phyloP scores from a whole-genome alignment of 1,284 basidiomycete genomes.

The Bothia castanella region DNA sequence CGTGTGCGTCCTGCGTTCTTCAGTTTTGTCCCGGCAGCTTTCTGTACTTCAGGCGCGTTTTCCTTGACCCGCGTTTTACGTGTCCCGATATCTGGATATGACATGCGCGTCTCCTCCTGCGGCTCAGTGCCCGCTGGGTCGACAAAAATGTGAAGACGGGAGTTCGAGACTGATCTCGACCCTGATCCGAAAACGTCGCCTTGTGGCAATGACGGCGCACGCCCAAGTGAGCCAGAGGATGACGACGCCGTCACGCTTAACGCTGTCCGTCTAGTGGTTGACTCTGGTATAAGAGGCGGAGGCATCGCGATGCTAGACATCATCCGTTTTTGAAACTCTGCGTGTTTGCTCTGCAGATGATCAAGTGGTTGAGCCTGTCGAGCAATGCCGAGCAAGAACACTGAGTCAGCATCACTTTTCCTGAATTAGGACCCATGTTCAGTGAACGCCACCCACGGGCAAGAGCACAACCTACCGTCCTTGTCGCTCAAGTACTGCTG shows the following conservation, averaged over 20 bases:
- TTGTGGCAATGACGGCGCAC: slow-evolving; percentile 28
- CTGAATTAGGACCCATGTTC: slow-evolving; percentile 38
- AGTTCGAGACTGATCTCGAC: slow-evolving; percentile 41
- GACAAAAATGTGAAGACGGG: slow-evolving; percentile 63
- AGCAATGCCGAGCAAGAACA: slow-evolving; percentile 84
- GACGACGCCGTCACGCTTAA: slow-evolving; percentile 34
- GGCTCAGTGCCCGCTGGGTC: slow-evolving; percentile 56
- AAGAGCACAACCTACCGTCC: slow-evolving; percentile 45
- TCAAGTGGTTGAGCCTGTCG: slow-evolving; percentile 73
- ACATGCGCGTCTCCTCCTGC: slow-evolving; percentile 42
- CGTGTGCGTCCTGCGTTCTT: slow-evolving; percentile 55
- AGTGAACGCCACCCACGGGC: background rate
- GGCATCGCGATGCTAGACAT: slow-evolving; percentile 47
- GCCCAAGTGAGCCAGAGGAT: slow-evolving; percentile 23
- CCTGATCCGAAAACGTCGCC: slow-evolving; percentile 24
- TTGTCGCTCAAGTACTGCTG: slow-evolving; percentile 72
- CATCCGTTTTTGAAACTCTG: slow-evolving; percentile 82
- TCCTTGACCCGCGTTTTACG: slow-evolving; percentile 73
- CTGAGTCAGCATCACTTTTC: slow-evolving; percentile 81
- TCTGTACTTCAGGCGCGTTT: slow-evolving; percentile 63
- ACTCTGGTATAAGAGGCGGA: slow-evolving; percentile 29
- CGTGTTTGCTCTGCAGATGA: slow-evolving; percentile 68
- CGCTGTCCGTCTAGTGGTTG: slow-evolving; percentile 34
- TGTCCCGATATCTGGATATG: slow-evolving; percentile 69
- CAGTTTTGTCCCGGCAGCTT: slow-evolving; percentile 60